Evolutionary conservation across 2,329 filamentous ascomycete genomes (phyloP).

Genomic region (Pseudocercospora vitis): DNA sequence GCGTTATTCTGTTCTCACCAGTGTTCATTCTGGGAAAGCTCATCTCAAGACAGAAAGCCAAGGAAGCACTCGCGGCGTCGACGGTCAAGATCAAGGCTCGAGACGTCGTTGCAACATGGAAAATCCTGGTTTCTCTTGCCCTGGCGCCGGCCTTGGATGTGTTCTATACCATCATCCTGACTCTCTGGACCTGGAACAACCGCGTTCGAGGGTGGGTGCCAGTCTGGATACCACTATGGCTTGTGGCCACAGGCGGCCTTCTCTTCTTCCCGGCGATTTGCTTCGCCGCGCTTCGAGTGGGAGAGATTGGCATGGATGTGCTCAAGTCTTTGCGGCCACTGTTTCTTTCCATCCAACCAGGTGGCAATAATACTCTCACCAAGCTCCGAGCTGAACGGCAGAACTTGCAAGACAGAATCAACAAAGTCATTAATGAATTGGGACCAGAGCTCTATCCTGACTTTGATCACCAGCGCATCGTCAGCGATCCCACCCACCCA

Average conservation of each 20-base stretch:
- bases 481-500: conserved; percentile 54
- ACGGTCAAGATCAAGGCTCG: conserved; percentile 84
- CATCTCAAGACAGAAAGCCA: conserved; percentile 79
- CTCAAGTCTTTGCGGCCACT: conserved; percentile 90
- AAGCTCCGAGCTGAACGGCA: conserved; percentile 72
- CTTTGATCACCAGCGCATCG: conserved; percentile 74
- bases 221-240: conserved; percentile 74
- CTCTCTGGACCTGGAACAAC: conserved; percentile 76
- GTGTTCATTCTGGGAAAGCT: conserved; percentile 82
- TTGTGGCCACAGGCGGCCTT: conserved; percentile 71
- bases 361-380: conserved; percentile 78
- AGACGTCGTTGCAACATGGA: conserved; percentile 93
- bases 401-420: conserved; percentile 77
- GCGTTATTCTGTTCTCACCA: conserved; percentile 81
- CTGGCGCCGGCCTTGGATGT: conserved; percentile 81
- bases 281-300: conserved; percentile 89
- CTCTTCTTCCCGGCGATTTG: conserved; percentile 83
- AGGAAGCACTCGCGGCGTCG: conserved; percentile 78
- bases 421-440: conserved; percentile 88
- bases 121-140: conserved; percentile 81
- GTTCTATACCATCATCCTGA: conserved; percentile 72
- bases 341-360: conserved; percentile 78
- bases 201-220: conserved; percentile 81
- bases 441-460: conserved; percentile 97
- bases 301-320: conserved; percentile 98